Conservation (phyloP, 148 eudicot species). For the Chenopodium suecicum region DNA sequence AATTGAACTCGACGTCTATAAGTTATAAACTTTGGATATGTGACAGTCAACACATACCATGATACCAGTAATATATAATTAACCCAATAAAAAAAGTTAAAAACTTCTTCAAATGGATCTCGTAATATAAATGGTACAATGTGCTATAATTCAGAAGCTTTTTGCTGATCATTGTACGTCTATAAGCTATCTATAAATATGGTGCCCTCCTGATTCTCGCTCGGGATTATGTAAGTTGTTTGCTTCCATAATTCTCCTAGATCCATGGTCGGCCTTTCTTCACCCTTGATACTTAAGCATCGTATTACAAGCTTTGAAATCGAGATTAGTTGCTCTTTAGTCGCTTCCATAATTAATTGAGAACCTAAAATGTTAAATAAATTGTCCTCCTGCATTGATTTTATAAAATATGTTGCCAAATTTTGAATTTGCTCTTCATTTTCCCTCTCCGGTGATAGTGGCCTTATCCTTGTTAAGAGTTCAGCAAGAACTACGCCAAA, state of each 20-base stretch:
- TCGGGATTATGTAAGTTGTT: background rate
- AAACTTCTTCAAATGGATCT: too few species aligned
- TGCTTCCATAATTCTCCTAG: background rate
- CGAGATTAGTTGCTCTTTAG: background rate
- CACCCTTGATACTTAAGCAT: slow-evolving; percentile 6
- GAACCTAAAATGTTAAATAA: background rate
- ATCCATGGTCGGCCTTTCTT: background rate
- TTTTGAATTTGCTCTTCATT: background rate
- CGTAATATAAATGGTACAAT: too few species aligned
- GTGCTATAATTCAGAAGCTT: too few species aligned
- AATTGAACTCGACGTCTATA: too few species aligned
- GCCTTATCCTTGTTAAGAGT: slow-evolving; percentile 12
- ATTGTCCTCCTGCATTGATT: slow-evolving; percentile 2
- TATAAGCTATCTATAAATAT: too few species aligned
- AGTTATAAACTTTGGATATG: too few species aligned
- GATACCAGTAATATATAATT: too few species aligned
- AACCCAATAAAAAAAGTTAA: too few species aligned
- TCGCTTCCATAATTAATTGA: background rate
- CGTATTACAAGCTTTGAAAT: background rate
- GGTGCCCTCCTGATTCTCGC: background rate
- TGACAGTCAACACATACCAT: too few species aligned
- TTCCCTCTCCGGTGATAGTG: background rate
- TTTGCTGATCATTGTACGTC: too few species aligned
- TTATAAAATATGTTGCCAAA: slow-evolving; percentile 12
- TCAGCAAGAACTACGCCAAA: slow-evolving; percentile 16